These are phyloP conservation scores for Tephrocybe sp. DNA, from an alignment of 768 basidiomycete species.

Conservation along the genomic window DNA sequence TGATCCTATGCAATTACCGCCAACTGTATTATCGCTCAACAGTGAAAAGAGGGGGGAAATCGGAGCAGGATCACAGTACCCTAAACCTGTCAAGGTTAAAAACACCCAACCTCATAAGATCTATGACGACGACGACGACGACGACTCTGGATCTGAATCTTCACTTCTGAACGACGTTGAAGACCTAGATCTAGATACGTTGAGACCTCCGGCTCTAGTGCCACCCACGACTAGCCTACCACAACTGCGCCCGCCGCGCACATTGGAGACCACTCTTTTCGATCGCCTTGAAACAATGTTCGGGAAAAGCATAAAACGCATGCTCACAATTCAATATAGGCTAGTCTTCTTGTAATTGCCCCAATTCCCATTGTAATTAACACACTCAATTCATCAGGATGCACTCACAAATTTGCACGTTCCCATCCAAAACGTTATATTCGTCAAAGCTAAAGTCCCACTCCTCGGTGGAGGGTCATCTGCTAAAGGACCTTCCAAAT, in stretches of 20 bases:
- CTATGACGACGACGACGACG: background rate
- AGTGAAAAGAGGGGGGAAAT: constrained; percentile 25
- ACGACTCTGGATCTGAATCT: constrained; percentile 9
- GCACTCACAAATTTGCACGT: constrained; percentile 82
- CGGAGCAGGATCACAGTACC: background rate
- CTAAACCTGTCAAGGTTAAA: background rate
- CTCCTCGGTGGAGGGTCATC: constrained; percentile 65
- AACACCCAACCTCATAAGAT: background rate
- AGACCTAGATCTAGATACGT: background rate
- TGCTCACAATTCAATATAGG: constrained; percentile 92
- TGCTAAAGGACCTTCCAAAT: constrained; percentile 70
- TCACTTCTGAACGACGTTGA: background rate
- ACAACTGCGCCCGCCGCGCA: constrained; percentile 57
- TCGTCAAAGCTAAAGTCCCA: constrained; percentile 68
- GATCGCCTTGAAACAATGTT: constrained; percentile 91
- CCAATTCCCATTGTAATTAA: background rate
- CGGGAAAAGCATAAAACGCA: constrained; percentile 76
- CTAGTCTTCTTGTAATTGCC: constrained; percentile 25
- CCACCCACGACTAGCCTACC: constrained; percentile 17
- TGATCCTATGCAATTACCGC: constrained; percentile 94
- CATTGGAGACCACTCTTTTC: constrained; percentile 88
- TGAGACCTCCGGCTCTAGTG: background rate
- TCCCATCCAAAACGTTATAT: constrained; percentile 86
- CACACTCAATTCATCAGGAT: constrained; percentile 50
- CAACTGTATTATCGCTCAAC: constrained; percentile 79